phyloP scores from a whole-genome alignment of 257 asterid genomes.

The Eustoma russellianum region DNA sequence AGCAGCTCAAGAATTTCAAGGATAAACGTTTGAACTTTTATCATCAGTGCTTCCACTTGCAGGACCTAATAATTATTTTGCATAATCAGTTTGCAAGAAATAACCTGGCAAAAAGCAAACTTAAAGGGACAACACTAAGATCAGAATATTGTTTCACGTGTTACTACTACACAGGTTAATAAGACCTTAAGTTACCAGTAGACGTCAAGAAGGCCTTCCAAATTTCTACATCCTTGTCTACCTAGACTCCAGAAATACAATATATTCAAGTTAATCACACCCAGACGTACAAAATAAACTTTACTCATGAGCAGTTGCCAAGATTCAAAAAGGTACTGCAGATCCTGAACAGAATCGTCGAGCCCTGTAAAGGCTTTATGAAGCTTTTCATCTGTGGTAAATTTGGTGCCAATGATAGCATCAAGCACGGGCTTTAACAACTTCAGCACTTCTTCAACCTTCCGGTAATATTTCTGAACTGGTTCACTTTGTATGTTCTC shows the following conservation, averaged over 20 bases:
- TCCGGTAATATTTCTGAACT: conserved; percentile 40
- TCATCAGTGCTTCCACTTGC: conserved; percentile 46
- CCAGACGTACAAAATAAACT: conserved; percentile 64
- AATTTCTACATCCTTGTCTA: conserved; percentile 2
- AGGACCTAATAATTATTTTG: conserved; percentile 28
- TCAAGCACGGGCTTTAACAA: conserved; percentile 53
- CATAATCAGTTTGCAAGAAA: conserved; percentile 3
- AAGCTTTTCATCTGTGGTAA: conserved; percentile 44
- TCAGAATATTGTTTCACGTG: too few species aligned
- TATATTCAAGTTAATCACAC: conserved; percentile 7
- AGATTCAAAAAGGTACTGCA: conserved; percentile 49
- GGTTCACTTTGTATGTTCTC: conserved; percentile 53
- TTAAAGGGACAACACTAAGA: background rate
- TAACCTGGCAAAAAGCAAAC: conserved; percentile 9
- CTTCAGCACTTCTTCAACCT: conserved; percentile 56
- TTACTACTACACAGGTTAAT: too few species aligned
- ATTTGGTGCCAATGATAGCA: conserved; percentile 38
- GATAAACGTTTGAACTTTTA: conserved; percentile 29
- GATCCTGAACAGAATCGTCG: conserved; percentile 48
- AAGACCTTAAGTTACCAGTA: too few species aligned
- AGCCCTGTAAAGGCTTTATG: conserved; percentile 45
- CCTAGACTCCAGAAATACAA: background rate
- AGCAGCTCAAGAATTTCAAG: conserved; percentile 52
- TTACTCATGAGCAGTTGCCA: conserved; percentile 79
- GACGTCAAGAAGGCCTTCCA: background rate